Evolutionary conservation across 306 rosid species (phyloP).

Genomic region (Leucaena leucocephala): DNA sequence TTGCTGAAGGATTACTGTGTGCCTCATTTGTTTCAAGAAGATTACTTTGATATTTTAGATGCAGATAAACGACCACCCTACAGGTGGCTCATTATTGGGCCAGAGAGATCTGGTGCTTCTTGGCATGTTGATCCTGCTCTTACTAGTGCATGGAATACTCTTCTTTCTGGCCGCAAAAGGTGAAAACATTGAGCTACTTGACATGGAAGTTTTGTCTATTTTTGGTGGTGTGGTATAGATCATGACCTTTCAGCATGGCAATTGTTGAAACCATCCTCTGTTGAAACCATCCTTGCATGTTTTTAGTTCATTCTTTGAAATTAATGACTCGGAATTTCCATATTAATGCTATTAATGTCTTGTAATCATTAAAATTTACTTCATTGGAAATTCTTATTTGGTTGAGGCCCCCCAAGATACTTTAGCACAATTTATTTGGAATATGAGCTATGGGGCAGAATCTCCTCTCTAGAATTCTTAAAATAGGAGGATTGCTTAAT

Average conservation of each 20-base stretch:
- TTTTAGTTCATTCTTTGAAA: constrained; percentile 33
- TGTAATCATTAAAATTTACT: not conserved
- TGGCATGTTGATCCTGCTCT: constrained; percentile 99
- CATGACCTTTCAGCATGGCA: constrained; percentile 21
- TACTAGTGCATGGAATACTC: constrained; percentile 99
- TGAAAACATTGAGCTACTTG: constrained; percentile 36
- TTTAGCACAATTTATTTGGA: not conserved
- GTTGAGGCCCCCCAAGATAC: constrained; percentile 25
- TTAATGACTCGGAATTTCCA: constrained; percentile 14
- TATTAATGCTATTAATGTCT: constrained; percentile 15
- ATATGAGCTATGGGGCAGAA: not conserved
- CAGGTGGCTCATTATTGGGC: constrained; percentile 97
- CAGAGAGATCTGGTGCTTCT: constrained; percentile 98
- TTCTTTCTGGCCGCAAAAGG: constrained; percentile 92
- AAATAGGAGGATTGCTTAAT: constrained; percentile 26
- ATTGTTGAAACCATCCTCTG: constrained; percentile 31
- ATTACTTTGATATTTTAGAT: constrained; percentile 77
- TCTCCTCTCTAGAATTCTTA: constrained; percentile 20
- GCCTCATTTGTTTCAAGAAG: constrained; percentile 92
- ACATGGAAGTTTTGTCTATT: constrained; percentile 23
- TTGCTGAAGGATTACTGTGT: constrained; percentile 86
- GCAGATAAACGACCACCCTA: constrained; percentile 84
- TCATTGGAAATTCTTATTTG: constrained; percentile 31
- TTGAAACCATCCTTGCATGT: constrained; percentile 27
- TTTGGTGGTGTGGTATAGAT: constrained; percentile 14